Evolutionary conservation across 306 rosid genomes (phyloP).

Genomic region (Senna siamea): DNA sequence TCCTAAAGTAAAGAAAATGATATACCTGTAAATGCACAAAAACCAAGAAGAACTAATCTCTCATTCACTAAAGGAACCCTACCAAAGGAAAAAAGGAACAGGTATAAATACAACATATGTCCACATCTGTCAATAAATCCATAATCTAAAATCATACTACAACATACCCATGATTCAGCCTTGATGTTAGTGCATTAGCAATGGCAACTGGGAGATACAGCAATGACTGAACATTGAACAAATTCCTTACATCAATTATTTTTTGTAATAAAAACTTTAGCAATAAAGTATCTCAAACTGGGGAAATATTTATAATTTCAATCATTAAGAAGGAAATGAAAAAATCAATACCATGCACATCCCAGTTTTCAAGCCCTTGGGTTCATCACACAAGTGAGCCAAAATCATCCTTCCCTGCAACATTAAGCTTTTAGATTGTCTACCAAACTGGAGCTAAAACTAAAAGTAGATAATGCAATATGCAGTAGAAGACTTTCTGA

Average conservation of each 20-base stretch:
- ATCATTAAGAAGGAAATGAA: neutral
- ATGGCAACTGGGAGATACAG: conserved; percentile 85
- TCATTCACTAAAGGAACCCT: conserved; percentile 84
- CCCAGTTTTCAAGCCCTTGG: conserved; percentile 97
- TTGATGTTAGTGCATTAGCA: conserved; percentile 87
- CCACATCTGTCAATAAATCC: conserved; percentile 2
- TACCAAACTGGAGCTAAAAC: conserved; percentile 18
- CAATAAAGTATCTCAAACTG: neutral
- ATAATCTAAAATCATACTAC: conserved; percentile 37
- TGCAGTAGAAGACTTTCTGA: conserved; percentile 1
- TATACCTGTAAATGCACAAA: conserved; percentile 70
- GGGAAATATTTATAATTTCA: conserved; percentile 1
- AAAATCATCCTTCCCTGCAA: conserved; percentile 97
- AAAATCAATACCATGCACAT: conserved; percentile 90
- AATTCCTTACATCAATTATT: conserved; percentile 29
- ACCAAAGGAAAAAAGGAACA: conserved; percentile 34
- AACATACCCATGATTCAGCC: conserved; percentile 83
- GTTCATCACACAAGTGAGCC: conserved; percentile 96
- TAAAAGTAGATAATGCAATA: conserved; percentile 1
- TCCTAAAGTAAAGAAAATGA: neutral
- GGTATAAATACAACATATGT: conserved; percentile 20
- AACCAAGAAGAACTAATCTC: conserved; percentile 82
- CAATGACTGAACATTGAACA: conserved; percentile 63
- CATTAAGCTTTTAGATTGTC: conserved; percentile 36
- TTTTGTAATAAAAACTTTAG: neutral